Evolutionary conservation across 192 early-diverging fungal genomes (phyloP).

Genomic region (Coemansia sp.): DNA sequence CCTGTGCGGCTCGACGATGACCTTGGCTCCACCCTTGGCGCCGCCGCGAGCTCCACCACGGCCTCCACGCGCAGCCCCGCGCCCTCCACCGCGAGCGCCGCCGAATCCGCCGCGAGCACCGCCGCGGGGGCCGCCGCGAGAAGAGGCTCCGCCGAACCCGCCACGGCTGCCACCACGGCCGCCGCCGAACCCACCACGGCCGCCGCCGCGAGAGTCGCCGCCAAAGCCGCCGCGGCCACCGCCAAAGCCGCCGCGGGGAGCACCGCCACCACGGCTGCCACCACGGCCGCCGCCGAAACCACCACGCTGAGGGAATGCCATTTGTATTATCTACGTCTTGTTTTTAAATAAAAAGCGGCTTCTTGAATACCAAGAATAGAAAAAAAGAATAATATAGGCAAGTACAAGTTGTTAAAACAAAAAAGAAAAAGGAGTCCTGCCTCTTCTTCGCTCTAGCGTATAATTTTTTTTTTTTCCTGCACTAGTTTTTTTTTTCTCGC

Average conservation of each 20-base stretch:
- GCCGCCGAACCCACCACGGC: slow-evolving; percentile 47
- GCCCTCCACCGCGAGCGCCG: slow-evolving; percentile 29
- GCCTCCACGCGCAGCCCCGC: slow-evolving; percentile 56
- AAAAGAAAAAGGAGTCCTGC: background rate
- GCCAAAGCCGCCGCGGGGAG: slow-evolving; percentile 38
- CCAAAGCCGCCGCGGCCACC: slow-evolving; percentile 57
- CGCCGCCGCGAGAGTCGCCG: slow-evolving; percentile 56
- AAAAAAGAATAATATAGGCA: slow-evolving; percentile 4
- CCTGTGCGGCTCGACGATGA: slow-evolving; percentile 95
- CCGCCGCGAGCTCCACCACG: slow-evolving; percentile 71
- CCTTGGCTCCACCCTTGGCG: slow-evolving; percentile 89
- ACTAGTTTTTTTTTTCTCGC: slow-evolving; percentile 11
- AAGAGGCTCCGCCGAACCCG: slow-evolving; percentile 28
- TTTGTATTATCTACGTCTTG: slow-evolving; percentile 34
- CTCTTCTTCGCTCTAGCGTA: background rate
- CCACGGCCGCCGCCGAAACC: slow-evolving; percentile 47
- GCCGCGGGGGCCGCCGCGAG: slow-evolving; percentile 56
- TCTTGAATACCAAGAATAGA: slow-evolving; percentile 1
- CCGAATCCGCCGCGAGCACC: slow-evolving; percentile 48
- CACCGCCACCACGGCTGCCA: slow-evolving; percentile 53
- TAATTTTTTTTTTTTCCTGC: slow-evolving; percentile 8
- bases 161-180: slow-evolving; percentile 57
- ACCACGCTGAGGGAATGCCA: slow-evolving; percentile 55
- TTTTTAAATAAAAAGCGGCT: background rate
- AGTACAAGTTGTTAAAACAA: background rate